Evolutionary conservation across 331 rosid species (phyloP).

Genomic region (Stylosanthes scabra): DNA sequence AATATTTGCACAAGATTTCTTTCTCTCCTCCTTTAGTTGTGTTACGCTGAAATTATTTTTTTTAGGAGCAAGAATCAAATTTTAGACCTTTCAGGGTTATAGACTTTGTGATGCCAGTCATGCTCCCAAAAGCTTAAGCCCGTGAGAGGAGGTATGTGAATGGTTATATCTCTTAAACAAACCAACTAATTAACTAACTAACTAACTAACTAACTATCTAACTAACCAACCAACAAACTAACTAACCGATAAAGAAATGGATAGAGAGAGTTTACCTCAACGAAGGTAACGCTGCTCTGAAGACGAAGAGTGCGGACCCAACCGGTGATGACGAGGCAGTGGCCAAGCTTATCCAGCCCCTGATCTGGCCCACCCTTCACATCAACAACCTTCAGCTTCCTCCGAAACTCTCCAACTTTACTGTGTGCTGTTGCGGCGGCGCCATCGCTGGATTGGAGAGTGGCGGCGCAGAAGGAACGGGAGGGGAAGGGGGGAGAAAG

Average conservation of each 20-base stretch:
- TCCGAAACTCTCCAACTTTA: slow-evolving; percentile 73
- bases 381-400: slow-evolving; percentile 76
- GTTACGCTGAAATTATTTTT: no score
- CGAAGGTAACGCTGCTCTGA: slow-evolving; percentile 85
- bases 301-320: slow-evolving; percentile 94
- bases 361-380: slow-evolving; percentile 61
- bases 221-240: no score
- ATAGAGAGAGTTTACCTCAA: slow-evolving; percentile 60
- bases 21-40: no score
- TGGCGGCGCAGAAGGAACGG: slow-evolving; percentile 51
- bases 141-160: no score
- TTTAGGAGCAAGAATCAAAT: no score
- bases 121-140: no score
- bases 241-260: neutral
- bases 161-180: no score
- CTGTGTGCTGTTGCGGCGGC: neutral
- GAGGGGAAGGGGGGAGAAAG: slow-evolving; percentile 29
- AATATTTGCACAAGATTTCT: no score
- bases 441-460: slow-evolving; percentile 56
- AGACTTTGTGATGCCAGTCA: no score
- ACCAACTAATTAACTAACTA: no score
- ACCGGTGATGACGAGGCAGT: slow-evolving; percentile 62
- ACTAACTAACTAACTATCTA: no score
- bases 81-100: no score
- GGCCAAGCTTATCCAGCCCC: slow-evolving; percentile 70